phyloP scores from a whole-genome alignment of 257 asterid genomes.

The Capsicum baccatum region DNA sequence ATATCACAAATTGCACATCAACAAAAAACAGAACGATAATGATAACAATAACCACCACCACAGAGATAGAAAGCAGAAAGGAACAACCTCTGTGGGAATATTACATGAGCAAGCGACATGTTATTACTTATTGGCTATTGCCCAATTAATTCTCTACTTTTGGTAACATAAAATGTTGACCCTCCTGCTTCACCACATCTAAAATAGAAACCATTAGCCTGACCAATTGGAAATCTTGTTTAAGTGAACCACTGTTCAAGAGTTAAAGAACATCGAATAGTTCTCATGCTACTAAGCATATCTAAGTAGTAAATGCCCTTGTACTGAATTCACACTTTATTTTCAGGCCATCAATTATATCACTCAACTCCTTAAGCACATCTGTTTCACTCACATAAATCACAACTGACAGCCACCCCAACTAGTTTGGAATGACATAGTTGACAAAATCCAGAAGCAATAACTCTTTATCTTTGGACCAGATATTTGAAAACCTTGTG shows the following conservation, averaged over 20 bases:
- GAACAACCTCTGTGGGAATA: not conserved
- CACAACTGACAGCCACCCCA: not conserved
- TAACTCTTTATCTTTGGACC: not conserved
- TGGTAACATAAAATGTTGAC: not conserved
- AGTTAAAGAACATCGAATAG: not conserved
- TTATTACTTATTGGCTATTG: not conserved
- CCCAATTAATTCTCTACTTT: not conserved
- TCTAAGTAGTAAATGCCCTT: not conserved
- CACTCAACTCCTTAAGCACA: not conserved
- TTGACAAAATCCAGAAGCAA: not conserved
- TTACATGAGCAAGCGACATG: not conserved
- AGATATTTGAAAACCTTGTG: conserved; percentile 5
- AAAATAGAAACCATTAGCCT: not conserved
- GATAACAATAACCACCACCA: not conserved
- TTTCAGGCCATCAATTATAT: not conserved
- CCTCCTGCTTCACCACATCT: not conserved
- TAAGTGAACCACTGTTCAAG: not conserved
- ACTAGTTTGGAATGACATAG: not conserved
- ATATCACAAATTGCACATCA: not conserved
- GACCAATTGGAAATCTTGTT: not conserved
- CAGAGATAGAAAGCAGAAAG: not conserved
- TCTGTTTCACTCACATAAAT: not conserved
- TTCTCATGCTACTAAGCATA: not conserved
- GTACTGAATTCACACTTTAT: not conserved
- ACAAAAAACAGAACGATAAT: not conserved